These are phyloP conservation scores for Rhizomucor pusillus DNA, from an alignment of 371 early-diverging fungal genomes.

Conservation along the genomic window DNA sequence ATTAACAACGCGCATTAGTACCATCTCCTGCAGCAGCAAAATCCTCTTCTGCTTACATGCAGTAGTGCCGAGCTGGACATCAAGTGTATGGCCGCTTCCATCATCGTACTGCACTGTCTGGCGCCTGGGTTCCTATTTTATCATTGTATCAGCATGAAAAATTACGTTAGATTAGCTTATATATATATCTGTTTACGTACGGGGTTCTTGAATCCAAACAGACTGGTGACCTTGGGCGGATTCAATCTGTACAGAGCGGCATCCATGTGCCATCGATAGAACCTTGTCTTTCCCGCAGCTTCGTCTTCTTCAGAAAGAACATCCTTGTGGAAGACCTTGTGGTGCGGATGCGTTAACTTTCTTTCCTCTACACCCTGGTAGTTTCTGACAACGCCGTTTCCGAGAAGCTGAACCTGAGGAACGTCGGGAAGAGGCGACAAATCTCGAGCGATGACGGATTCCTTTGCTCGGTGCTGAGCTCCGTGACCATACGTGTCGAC, in stretches of 20 bases:
- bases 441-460: conserved; percentile 46
- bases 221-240: conserved; percentile 45
- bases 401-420: conserved; percentile 47
- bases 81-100: conserved; percentile 34
- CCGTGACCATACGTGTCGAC: conserved; percentile 50
- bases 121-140: conserved; percentile 34
- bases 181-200: conserved; percentile 21
- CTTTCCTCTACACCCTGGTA: conserved; percentile 45
- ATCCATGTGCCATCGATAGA: conserved; percentile 56
- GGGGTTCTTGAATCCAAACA: conserved; percentile 47
- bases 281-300: conserved; percentile 41
- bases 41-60: conserved; percentile 33
- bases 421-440: conserved; percentile 40
- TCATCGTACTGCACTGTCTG: conserved; percentile 44
- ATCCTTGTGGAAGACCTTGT: conserved; percentile 38
- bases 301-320: conserved; percentile 36
- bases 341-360: conserved; percentile 40
- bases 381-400: conserved; percentile 38
- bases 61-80: conserved; percentile 50
- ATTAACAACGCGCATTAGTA: background rate
- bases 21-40: background rate
- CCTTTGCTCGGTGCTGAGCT: conserved; percentile 31
- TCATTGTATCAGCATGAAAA: background rate
- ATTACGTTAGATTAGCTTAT: background rate
- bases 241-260: conserved; percentile 47